Evolutionary conservation across 768 basidiomycete genomes (phyloP).

Genomic region (Fibroporia radiculosa): DNA sequence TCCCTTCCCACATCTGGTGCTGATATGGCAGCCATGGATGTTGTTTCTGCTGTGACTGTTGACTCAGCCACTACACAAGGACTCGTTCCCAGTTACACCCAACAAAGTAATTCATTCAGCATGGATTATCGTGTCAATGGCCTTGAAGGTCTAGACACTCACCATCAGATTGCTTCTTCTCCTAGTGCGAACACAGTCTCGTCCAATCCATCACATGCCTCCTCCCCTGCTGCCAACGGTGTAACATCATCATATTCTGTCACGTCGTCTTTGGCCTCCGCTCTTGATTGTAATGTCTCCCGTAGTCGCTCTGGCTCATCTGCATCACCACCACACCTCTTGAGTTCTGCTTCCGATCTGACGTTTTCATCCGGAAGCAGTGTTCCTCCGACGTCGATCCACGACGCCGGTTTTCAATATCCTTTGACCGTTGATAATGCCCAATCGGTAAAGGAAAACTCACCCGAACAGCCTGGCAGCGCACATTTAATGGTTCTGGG

Average conservation of each 20-base stretch:
- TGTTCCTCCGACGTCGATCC: constrained; percentile 19
- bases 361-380: constrained; percentile 21
- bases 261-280: constrained; percentile 27
- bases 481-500: constrained; percentile 44
- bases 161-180: constrained; percentile 23
- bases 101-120: constrained; percentile 25
- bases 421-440: constrained; percentile 17
- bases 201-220: constrained; percentile 25
- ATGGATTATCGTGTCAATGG: constrained; percentile 27
- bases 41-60: constrained; percentile 10
- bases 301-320: constrained; percentile 27
- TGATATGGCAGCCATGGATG: constrained; percentile 18
- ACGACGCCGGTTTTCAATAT: constrained; percentile 22
- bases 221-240: constrained; percentile 26
- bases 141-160: constrained; percentile 24
- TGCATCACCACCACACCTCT: constrained; percentile 22
- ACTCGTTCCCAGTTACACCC: constrained; percentile 36
- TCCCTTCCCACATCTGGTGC: constrained; percentile 10
- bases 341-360: constrained; percentile 18
- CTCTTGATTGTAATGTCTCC: constrained; percentile 22
- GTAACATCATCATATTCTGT: constrained; percentile 21
- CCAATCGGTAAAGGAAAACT: constrained; percentile 15
- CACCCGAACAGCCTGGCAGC: constrained; percentile 29
- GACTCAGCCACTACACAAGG: constrained; percentile 24
- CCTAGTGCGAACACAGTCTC: constrained; percentile 25